Base-by-base conservation (phyloP, 495 filamentous ascomycete species). In the Xylaria intraflava region DNA sequence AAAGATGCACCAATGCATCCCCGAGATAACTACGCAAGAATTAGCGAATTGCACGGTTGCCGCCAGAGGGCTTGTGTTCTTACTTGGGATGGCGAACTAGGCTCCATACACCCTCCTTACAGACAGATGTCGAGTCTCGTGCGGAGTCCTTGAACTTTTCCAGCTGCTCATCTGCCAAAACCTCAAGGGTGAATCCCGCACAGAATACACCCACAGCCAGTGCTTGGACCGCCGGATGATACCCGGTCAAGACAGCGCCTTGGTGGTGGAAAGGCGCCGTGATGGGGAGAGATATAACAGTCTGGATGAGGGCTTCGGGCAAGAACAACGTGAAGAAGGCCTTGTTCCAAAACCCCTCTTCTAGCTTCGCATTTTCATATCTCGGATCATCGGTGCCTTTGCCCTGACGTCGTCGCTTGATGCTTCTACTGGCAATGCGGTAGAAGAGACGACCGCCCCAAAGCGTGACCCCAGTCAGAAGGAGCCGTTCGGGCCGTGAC, bases 21-120 rank as follows among this genome's bases (percentile, higher is more conserved):
- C 81, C 80, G 36, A 82, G 73, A 41, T 82, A 84, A 61, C 81
- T 83, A 38, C 47, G 19, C 1, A 41, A 0, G 7, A 36, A 5
- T 46, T 11, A 51, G 12, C 19, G 9, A 26, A 2, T 16, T 9
- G 3, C 2, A 17, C 9, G n/a, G 22, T 23, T 12, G 35, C 5
- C 2, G 26, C 1, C 5, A 53, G 20, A 30, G 8, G 7, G 8
- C 33, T 0, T 12, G 0, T 35, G 20, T 39, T 70, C 79, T 63
- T 67, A 83, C 80, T 83, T 82, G 0, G 80, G 80, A 67, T 83
- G 79, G 26, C 81, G 67, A 8, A 83, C 79, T 35, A 83, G 65
- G 47, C 78, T 77, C 79, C 80, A 82, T 14, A 84, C 78, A 1
- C 79, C 78, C 24, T 78, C 71, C 19, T 71, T 70, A 47, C 73